phyloP scores from a whole-genome alignment of 306 rosid species.

The Boehmeria nivea region DNA sequence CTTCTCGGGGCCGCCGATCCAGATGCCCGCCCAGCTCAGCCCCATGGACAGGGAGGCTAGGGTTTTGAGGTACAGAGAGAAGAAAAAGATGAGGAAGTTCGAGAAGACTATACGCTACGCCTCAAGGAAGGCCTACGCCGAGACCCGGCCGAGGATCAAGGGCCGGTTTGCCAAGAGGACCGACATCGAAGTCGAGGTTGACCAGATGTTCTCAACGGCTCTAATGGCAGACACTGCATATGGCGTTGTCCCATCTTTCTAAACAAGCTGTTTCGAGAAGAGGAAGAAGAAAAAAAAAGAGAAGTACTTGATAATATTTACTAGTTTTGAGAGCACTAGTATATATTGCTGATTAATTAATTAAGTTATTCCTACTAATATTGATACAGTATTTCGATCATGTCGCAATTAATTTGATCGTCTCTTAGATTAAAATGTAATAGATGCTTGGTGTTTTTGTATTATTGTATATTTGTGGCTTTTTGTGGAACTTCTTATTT shows the following conservation, averaged over 20 bases:
- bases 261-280: slow-evolving; percentile 11
- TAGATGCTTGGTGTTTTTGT: slow-evolving; percentile 10
- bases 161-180: slow-evolving; percentile 88
- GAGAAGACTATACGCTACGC: slow-evolving; percentile 95
- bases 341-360: neutral
- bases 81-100: slow-evolving; percentile 83
- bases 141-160: slow-evolving; percentile 85
- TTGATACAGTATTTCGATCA: slow-evolving; percentile 14
- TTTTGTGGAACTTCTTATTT: slow-evolving; percentile 19
- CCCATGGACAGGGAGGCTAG: slow-evolving; percentile 90
- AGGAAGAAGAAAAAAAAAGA: neutral
- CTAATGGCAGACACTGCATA: slow-evolving; percentile 61
- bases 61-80: slow-evolving; percentile 82
- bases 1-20: slow-evolving; percentile 54
- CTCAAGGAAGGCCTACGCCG: slow-evolving; percentile 95
- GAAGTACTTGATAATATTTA: neutral
- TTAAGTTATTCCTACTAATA: slow-evolving; percentile 27
- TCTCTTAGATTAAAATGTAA: too few relatives aligned
- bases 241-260: slow-evolving; percentile 85
- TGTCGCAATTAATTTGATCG: too few relatives aligned
- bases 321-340: neutral
- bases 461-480: slow-evolving; percentile 26
- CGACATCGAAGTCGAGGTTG: slow-evolving; percentile 61
- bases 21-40: slow-evolving; percentile 52
- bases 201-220: slow-evolving; percentile 65